Evolutionary conservation across 2,329 filamentous ascomycete species (phyloP), one percentile per base, ranked within the genome.

Genomic region (Chaetomium sp.): DNA sequence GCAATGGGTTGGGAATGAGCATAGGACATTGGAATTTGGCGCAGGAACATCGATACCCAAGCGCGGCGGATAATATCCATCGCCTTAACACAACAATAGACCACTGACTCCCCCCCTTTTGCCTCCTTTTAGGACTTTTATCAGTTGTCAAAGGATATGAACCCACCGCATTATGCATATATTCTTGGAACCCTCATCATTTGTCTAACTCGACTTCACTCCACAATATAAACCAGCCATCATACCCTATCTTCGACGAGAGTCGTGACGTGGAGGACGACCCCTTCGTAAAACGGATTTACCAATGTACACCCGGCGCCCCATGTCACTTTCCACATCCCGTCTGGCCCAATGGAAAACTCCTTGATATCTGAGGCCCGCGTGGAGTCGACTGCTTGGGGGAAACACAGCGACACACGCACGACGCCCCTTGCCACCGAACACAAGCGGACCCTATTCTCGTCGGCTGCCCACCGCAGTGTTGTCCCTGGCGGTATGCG

Each of bases 251-350:
- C 46, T 3, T 45, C 50, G 32, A 12, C 41, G 32, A 60, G 40
- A 6, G 41, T 46, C 2, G 49, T 55, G 14, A 62, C 55, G 44
- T 63, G 61, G 2, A 61, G 27, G 10, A 58, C 49, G 14, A 53
- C 59, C 1, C 43, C 56, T 5, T 42, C 2, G 27, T 55, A 51
- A 3, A 52, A 59, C 0, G 52, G 48, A 35, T 59, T 60, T 27
- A 43, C 41, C 41, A 63, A 11, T 32, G 44, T 38, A 27, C 55
- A 62, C 2, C 14, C 32, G 38, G 32, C 19, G 2, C 59, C 56
- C 33, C 34, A 33, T 10, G n/a, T 71, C 61, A 36, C 67, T 61
- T 54, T 72, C 62, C 51, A 67, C 58, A 49, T 61, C 2, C 65
- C 65, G 5, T 62, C 65, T 12, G 60, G 59, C 4, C 64, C 63